Percentiles rank a stretch among this genome's conserved stretches.
phyloP scores from a whole-genome alignment of 257 asterid genomes.

The Mitragyna speciosa region DNA sequence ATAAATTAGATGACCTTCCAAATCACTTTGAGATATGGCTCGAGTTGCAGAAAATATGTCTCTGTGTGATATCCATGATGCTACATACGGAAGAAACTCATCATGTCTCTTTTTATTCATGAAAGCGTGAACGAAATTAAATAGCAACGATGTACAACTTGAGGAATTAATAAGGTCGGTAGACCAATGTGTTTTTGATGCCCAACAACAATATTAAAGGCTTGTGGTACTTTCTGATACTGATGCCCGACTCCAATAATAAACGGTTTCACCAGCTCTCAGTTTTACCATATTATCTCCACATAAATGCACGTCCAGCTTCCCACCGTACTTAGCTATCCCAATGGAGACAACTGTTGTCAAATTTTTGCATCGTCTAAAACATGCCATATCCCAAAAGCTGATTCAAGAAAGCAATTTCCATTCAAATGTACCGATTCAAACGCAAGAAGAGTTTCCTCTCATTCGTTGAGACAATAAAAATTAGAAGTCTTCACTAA shows the following conservation, averaged over 20 bases:
- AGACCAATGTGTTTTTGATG: not conserved
- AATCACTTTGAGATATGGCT: too few species aligned
- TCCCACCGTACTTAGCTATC: not conserved
- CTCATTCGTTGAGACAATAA: not conserved
- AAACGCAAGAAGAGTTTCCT: not conserved
- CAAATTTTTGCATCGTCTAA: not conserved
- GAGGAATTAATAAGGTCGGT: not conserved
- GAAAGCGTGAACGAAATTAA: not conserved
- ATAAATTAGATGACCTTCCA: too few species aligned
- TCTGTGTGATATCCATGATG: too few species aligned
- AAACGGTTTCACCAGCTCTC: not conserved
- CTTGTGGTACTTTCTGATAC: not conserved
- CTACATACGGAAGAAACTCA: not conserved
- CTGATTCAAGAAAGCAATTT: not conserved
- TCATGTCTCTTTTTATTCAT: not conserved
- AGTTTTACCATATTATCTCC: not conserved
- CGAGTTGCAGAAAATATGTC: too few species aligned
- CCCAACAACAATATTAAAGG: not conserved
- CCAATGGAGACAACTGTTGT: not conserved
- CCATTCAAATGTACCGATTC: not conserved
- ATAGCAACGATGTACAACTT: not conserved
- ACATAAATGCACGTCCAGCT: not conserved
- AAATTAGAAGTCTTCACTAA: too few species aligned
- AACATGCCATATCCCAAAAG: not conserved
- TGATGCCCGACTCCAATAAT: not conserved